A percentile compares a stretch with the other conserved stretches of the same genome.
These are phyloP conservation scores for Nitzschia sp. DNA, from an alignment of 108 stramenopile species.

Conservation along the genomic window DNA sequence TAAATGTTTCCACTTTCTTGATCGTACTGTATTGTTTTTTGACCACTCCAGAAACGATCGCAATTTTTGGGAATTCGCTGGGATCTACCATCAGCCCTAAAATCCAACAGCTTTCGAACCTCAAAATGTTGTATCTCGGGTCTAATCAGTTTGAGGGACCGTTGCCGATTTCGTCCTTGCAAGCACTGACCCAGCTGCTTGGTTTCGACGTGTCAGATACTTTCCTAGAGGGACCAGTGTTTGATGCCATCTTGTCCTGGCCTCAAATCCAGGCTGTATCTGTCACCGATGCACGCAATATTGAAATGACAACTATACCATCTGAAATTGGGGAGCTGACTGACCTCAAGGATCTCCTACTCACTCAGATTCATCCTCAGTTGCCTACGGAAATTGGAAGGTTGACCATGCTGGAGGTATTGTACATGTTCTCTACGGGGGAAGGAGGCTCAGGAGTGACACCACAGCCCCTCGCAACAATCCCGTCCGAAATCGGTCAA, in stretches of 20 bases:
- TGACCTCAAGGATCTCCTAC: not conserved
- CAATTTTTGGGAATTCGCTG: constrained; percentile 9
- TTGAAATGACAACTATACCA: not conserved
- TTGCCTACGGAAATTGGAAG: constrained; percentile 33
- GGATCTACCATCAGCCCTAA: constrained; percentile 18
- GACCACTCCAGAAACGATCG: constrained; percentile 18
- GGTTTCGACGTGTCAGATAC: not conserved
- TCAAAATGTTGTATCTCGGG: constrained; percentile 1
- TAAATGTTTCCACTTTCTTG: no score
- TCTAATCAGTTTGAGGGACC: constrained; percentile 9
- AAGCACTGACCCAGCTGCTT: not conserved
- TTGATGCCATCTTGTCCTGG: not conserved
- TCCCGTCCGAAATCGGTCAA: constrained; percentile 12
- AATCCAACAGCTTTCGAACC: constrained; percentile 18
- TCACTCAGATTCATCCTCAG: not conserved
- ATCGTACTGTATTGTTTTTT: no score
- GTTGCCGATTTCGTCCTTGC: constrained; percentile 13
- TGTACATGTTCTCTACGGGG: not conserved
- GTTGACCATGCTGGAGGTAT: constrained; percentile 10
- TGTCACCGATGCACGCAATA: not conserved
- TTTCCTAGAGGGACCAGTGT: not conserved
- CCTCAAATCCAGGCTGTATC: not conserved
- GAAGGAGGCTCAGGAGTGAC: not conserved
- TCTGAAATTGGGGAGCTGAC: constrained; percentile 12
- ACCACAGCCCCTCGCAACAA: not conserved